Percentiles rank a stretch among this genome's conserved stretches.
These are phyloP conservation scores for Cladosporium halotolerans DNA, from an alignment of 2,329 filamentous ascomycete genomes.

Conservation along the genomic window DNA sequence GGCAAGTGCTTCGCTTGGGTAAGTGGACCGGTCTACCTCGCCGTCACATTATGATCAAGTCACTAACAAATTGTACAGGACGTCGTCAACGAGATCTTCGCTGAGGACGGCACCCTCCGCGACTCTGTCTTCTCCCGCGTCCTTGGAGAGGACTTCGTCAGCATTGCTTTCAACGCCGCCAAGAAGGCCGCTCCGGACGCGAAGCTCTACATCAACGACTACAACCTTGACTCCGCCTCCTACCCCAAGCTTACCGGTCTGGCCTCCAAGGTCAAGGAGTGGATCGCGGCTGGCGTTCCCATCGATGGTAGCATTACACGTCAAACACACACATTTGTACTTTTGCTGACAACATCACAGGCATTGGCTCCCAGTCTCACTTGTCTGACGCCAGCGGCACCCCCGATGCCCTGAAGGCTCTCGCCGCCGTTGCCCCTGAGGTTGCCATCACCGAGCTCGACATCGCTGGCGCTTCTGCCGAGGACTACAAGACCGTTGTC, in stretches of 20 bases:
- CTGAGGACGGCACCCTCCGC: constrained; percentile 58
- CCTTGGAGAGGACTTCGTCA: constrained; percentile 63
- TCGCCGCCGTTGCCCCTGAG: constrained; percentile 47
- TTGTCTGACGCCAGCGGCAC: constrained; percentile 39
- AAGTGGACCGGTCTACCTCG: constrained; percentile 12
- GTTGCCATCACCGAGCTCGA: constrained; percentile 64
- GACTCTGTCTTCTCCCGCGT: constrained; percentile 60
- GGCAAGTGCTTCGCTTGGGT: constrained; percentile 57
- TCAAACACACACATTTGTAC: background rate
- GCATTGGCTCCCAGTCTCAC: constrained; percentile 51
- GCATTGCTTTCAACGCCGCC: constrained; percentile 59
- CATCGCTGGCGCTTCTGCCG: constrained; percentile 51
- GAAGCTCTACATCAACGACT: constrained; percentile 71
- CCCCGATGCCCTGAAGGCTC: constrained; percentile 44
- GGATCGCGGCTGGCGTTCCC: constrained; percentile 55
- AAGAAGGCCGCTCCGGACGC: constrained; percentile 50
- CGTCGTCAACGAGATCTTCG: constrained; percentile 58
- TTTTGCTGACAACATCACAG: background rate
- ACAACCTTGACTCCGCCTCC: constrained; percentile 54
- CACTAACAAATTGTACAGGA: constrained; percentile 37
- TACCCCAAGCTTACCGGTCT: constrained; percentile 54
- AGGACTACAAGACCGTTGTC: constrained; percentile 50
- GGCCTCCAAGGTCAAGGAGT: constrained; percentile 52
- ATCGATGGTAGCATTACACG: constrained; percentile 48
- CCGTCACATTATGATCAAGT: background rate